phyloP scores from a whole-genome alignment of 2,329 filamentous ascomycete genomes.

The Juglanconis oblonga region DNA sequence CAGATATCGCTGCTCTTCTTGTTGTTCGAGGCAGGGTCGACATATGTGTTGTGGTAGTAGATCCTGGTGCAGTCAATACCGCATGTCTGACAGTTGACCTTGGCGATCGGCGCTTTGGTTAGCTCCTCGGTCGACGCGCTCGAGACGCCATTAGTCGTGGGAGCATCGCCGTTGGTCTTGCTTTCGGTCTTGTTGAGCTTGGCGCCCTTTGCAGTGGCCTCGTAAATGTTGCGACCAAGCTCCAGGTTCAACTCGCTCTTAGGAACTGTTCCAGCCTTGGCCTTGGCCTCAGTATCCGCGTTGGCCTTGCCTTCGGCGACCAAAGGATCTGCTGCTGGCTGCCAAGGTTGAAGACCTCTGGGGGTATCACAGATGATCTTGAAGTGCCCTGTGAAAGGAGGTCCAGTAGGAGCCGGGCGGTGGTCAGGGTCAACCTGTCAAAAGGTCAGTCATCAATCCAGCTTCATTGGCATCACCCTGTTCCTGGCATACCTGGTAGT shows the following conservation, averaged over 20 bases:
- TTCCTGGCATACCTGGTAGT: constrained; percentile 76
- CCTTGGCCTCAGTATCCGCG: constrained; percentile 70
- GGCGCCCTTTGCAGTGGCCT: constrained; percentile 75
- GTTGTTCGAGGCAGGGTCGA: constrained; percentile 47
- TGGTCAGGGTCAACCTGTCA: constrained; percentile 89
- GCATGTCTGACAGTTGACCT: constrained; percentile 85
- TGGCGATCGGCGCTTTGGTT: constrained; percentile 62
- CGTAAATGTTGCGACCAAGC: constrained; percentile 92
- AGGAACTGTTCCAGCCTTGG: constrained; percentile 59
- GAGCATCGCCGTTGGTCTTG: constrained; percentile 74
- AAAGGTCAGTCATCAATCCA: neutral
- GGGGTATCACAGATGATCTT: constrained; percentile 94
- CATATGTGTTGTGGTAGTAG: constrained; percentile 58
- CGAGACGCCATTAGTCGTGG: constrained; percentile 62
- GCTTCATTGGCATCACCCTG: neutral
- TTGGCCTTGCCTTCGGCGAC: constrained; percentile 60
- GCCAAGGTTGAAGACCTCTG: constrained; percentile 89
- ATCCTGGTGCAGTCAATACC: constrained; percentile 79
- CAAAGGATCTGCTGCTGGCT: constrained; percentile 77
- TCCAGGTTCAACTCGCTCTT: constrained; percentile 90
- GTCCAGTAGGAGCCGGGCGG: constrained; percentile 89
- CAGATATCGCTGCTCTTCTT: constrained; percentile 84
- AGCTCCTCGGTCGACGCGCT: constrained; percentile 53
- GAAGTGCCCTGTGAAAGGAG: constrained; percentile 97
- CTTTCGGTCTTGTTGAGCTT: constrained; percentile 68